Evolutionary conservation across 371 early-diverging fungal genomes (phyloP), one percentile per base, ranked within the genome.

Genomic region (Apophysomyces elegans): DNA sequence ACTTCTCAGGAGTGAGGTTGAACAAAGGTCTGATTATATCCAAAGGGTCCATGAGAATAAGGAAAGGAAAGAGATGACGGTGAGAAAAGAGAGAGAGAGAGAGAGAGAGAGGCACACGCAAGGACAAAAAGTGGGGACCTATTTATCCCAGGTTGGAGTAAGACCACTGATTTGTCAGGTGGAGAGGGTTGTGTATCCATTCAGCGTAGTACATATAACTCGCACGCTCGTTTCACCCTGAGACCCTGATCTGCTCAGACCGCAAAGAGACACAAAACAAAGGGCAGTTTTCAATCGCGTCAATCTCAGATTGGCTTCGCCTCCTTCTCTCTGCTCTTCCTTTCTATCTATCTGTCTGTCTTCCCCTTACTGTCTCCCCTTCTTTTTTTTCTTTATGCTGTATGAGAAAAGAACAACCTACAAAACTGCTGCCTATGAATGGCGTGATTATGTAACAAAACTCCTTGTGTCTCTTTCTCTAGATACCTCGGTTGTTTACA

Each of bases 141-240:
- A 21, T 50, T 18, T 50, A 50, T 50, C 21, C 54, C 54, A 50
- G 54, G 54, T 50, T 50, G 21, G 18, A 50, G 54, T 50, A 50
- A 50, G 54, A 26, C 54, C 54, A 50, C 54, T 50, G 54, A 50
- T 50, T 50, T 50, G 54, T 50, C 54, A 50, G 54, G 54, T 50
- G 54, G 54, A 26, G 54, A 50, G 21, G 9, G 21, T 50, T n/a
- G 54, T 50, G 54, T 50, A 18, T 9, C 46, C 47, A 47, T 47
- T 5, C 21, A n/a, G 13, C 21, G 54, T 50, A 9, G 54, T 50
- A 50, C 54, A 50, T 9, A 50, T 21, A 50, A 50, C 9, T 50
- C 54, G 54, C 54, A 50, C 54, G 21, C 54, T 26, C 21, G 41
- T 41, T 26, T 45, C 16, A 18, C 54, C 54, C 54, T 50, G 54